Base-by-base conservation (phyloP, 176 grass and related monocot genomes). In the Bonia amplexicaulis region DNA sequence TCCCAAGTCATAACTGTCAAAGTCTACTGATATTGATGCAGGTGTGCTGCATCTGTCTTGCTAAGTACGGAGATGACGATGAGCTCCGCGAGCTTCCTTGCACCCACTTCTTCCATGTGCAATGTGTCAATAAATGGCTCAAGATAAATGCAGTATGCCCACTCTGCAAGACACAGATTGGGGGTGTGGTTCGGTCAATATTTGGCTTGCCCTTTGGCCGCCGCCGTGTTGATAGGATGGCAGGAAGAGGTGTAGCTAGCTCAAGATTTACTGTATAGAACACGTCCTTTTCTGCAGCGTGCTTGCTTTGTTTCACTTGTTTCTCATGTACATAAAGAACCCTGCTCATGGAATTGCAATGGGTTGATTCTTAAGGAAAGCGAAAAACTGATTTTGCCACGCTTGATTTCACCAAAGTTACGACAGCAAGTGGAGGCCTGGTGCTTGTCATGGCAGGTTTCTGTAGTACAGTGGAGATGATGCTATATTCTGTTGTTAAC, bases 131-230 rank as follows among this genome's bases (percentile, higher is more conserved):
- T 79, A 98, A 98, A 88, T 98, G 96, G 96, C 91, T 98, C 25
- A 98, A 98, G 86, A 95, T 98, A 88, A 98, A 98, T 49, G 91
- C 96, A 33, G 85, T 95, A 42, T 98, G 96, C 65, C 96, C 96
- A 46, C 93, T 98, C 69, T 98, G 96, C 87, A 98, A 98, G 86
- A 71, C 89, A 53, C 93, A 98, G 83, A 89, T 98, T 48, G 85
- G 84, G 44, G 85, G 89, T 53, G 81, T 87, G 51, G 63, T 87
- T 79, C 87, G 71, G 9, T 77, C 66, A 62, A 82, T 81, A 9
- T 73, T 78, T 7, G 89, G 94, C 48, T 81, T 93, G 82, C 89
- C 85, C 47, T 93, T 93, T 68, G 91, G 94, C 13, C 91, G 84
- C 27, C 91, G 73, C 26, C 91, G 76, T 83, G 75, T 81, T 37